Conservation (phyloP, 139 green algal genomes). For the Asterochloris erici region DNA sequence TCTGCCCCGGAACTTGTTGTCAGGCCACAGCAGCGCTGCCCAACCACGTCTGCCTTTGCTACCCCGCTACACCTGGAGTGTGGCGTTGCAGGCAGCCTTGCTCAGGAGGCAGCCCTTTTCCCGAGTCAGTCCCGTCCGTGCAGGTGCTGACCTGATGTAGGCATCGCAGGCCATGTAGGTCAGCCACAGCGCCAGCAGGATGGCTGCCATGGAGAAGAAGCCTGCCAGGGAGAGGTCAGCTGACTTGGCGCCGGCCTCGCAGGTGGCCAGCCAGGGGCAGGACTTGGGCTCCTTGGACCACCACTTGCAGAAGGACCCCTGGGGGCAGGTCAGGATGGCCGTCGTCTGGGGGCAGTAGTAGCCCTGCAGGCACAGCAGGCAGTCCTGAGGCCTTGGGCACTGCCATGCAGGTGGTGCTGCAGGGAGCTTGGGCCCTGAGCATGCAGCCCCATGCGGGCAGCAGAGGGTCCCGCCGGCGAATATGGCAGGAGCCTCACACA, state of each 20-base stretch:
- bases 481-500: no score
- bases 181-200: constrained; percentile 23
- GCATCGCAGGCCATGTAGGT: constrained; percentile 14
- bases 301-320: constrained; percentile 39
- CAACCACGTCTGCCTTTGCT: no score
- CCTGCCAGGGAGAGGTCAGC: constrained; percentile 19
- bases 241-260: constrained; percentile 28
- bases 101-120: no score
- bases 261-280: constrained; percentile 39
- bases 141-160: constrained; percentile 15
- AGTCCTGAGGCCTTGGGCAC: neutral
- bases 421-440: neutral
- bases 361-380: constrained; percentile 17
- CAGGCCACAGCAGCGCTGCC: no score
- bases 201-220: constrained; percentile 19
- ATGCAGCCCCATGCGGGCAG: no score
- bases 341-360: constrained; percentile 38
- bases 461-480: no score
- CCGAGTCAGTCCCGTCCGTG: no score
- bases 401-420: neutral
- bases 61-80: no score
- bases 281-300: constrained; percentile 22
- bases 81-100: no score
- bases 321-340: constrained; percentile 24
- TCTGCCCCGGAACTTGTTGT: no score